Conservation (phyloP, 2,329 filamentous ascomycete genomes). For the Talaromyces sp. region DNA sequence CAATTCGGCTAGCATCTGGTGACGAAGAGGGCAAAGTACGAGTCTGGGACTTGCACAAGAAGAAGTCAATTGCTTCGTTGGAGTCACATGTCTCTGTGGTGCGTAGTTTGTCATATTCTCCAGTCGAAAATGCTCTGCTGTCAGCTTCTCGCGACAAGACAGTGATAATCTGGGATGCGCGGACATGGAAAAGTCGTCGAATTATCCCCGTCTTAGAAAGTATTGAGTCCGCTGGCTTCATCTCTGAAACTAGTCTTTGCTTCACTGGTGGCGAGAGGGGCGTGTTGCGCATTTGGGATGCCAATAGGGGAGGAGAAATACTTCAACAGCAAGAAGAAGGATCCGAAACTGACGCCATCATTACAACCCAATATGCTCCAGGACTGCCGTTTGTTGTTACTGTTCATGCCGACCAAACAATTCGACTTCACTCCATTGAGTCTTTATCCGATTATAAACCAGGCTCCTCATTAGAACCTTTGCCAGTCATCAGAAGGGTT, state of each 20-base stretch:
- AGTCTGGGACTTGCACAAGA: conserved; percentile 87
- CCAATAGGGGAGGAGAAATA: conserved; percentile 71
- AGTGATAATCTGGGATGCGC: conserved; percentile 83
- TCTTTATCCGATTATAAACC: conserved; percentile 34
- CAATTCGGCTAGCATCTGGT: conserved; percentile 80
- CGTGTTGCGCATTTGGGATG: conserved; percentile 77
- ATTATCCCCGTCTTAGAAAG: conserved; percentile 82
- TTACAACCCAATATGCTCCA: conserved; percentile 65
- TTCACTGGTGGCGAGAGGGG: conserved; percentile 85
- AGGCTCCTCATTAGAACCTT: conserved; percentile 51
- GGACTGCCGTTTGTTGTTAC: conserved; percentile 70
- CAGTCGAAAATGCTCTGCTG: conserved; percentile 69
- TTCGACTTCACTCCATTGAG: conserved; percentile 65
- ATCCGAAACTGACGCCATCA: conserved; percentile 63
- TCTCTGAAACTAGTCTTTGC: conserved; percentile 66
- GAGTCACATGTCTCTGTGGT: conserved; percentile 96
- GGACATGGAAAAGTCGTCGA: conserved; percentile 76
- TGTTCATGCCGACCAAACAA: conserved; percentile 83
- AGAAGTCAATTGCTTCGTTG: conserved; percentile 69
- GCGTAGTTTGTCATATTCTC: conserved; percentile 77
- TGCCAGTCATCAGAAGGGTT: conserved; percentile 68
- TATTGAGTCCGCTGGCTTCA: conserved; percentile 78
- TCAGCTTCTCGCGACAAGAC: conserved; percentile 92
- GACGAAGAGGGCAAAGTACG: conserved; percentile 91
- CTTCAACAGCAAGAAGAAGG: conserved; percentile 67